phyloP scores from a whole-genome alignment of 2,329 filamentous ascomycete species.

The Colletotrichum sp. region DNA sequence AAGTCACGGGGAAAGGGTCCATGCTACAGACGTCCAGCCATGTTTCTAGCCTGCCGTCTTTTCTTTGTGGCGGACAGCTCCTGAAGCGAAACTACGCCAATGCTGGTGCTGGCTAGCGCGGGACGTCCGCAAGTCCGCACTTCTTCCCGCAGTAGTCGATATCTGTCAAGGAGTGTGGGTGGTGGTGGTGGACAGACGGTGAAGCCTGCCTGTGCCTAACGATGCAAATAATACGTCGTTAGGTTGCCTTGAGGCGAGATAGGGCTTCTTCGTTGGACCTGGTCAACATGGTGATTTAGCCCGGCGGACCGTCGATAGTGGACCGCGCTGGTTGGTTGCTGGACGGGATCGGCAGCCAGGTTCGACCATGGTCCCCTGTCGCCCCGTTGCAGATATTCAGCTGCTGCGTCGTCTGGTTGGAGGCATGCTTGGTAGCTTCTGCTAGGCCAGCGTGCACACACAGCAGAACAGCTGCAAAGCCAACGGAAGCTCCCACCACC shows the following conservation, averaged over 20 bases:
- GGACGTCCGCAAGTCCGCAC: neutral
- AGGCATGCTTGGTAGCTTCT: neutral
- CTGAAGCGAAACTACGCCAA: neutral
- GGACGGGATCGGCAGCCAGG: neutral
- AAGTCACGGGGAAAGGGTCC: neutral
- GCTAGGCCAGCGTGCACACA: neutral
- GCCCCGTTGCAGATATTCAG: neutral
- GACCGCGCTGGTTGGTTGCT: neutral
- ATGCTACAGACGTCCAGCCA: neutral
- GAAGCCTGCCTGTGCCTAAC: neutral
- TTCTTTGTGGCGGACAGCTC: neutral
- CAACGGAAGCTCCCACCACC: neutral
- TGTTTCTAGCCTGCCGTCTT: neutral
- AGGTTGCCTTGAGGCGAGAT: neutral
- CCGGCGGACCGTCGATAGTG: neutral
- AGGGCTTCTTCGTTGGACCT: neutral
- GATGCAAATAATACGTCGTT: neutral
- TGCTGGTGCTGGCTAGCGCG: neutral
- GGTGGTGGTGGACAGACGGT: neutral
- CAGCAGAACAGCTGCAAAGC: neutral
- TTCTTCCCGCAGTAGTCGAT: neutral
- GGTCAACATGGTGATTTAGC: neutral
- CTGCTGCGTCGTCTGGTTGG: neutral
- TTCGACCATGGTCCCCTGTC: constrained; percentile 1
- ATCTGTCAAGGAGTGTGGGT: neutral